These are phyloP conservation scores for Acidiella bohemica DNA, from an alignment of 495 filamentous ascomycete genomes.

Conservation along the genomic window DNA sequence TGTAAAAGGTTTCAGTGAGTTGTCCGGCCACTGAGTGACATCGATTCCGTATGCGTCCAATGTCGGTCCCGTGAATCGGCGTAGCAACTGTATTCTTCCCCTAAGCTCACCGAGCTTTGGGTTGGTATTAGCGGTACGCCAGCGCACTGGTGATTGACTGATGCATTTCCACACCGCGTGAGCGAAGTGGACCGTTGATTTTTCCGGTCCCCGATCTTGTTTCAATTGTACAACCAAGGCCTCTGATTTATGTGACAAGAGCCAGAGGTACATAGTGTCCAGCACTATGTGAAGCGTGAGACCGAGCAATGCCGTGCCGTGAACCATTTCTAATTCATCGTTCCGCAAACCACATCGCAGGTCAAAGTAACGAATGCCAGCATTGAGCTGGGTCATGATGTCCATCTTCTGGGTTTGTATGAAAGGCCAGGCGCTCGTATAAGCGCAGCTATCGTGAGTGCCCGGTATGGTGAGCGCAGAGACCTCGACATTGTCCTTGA, in stretches of 20 bases:
- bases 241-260: constrained; percentile 10
- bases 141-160: constrained; percentile 1
- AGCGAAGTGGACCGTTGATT: constrained; percentile 11
- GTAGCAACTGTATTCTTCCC: constrained; percentile 17
- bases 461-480: constrained; percentile 17
- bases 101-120: constrained; percentile 13
- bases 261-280: constrained; percentile 14
- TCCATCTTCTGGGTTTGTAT: constrained; percentile 13
- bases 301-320: constrained; percentile 8
- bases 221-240: constrained; percentile 19
- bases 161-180: constrained; percentile 7
- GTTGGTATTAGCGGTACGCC: constrained; percentile 17
- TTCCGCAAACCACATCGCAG: constrained; percentile 14
- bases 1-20: constrained; percentile 15
- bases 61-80: constrained; percentile 9
- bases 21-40: constrained; percentile 16
- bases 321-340: constrained; percentile 18
- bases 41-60: constrained; percentile 16
- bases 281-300: constrained; percentile 11
- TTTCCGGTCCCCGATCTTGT: constrained; percentile 8
- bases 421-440: constrained; percentile 12
- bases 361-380: constrained; percentile 19
- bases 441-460: constrained; percentile 18
- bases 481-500: constrained; percentile 6
- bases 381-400: constrained; percentile 7